Base-by-base conservation (phyloP, 129 eudicot species). In the Calendula officinalis region DNA sequence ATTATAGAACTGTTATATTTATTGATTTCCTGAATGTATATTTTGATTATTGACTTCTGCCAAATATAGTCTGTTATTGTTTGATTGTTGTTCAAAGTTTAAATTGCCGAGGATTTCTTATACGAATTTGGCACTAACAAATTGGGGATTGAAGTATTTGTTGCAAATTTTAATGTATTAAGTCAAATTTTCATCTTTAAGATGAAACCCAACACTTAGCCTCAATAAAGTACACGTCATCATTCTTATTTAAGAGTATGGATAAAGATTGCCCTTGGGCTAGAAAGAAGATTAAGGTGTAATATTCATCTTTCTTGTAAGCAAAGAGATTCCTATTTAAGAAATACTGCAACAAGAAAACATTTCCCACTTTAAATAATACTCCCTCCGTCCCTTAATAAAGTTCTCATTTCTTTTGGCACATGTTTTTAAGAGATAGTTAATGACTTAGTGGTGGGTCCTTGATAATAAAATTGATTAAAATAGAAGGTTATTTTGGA, bases 241-340 rank as follows among this genome's bases (percentile, higher is more conserved):
- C 49, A 8, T 62, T 38, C 55, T 3, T 15, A 64, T 39, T 43
- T 14, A 5, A 15, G 3, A 56, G n/a, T n/a, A 16, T 43, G 7
- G 53, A 40, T 51, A 7, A 41, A 71, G 62, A 62, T 52, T 62
- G 62, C 7, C 17, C 32, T 41, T 50, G 60, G 12, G 7, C 36
- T 56, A 45, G 9, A 27, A 56, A 57, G 38, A 55, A 65, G 47
- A 15, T 52, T 72, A 36, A 44, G 77, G 50, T 54, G 52, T 55
- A 54, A 44, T 53, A 9, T 38, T 37, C 44, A 56, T 57, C 38
- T 65, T 73, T 56, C 72, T 73, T 65, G 60, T 48, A 56, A 56
- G 5, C 67, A 27, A 73, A 73, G 67, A 12, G 51, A 64, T 72
- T 62, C 69, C 41, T 59, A 22, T 51, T 59, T 17, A 71, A 14